Base-by-base conservation (phyloP, 495 filamentous ascomycete species). In the Aspergillus nanangensis region DNA sequence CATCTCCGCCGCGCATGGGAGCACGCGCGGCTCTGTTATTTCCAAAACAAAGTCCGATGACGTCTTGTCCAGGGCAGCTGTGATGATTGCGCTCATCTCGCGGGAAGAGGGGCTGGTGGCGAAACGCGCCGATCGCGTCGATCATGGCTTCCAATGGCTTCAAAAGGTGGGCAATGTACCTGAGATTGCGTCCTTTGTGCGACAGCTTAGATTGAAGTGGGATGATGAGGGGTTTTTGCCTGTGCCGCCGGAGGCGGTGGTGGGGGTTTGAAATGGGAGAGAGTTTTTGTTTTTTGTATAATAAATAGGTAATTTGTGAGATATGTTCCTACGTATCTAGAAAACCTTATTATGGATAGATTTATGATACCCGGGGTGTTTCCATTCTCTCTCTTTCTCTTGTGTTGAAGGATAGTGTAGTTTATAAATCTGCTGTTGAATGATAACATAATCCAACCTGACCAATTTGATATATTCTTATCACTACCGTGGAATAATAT, bases 61-160 rank as follows among this genome's bases (percentile, higher is more conserved):
- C 22, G 45, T 47, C 8, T 43, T 29, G 23, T 11, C 14, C 7
- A 14, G 25, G 7, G 56, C 62, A 3, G 44, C 39, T 0, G 39
- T 67, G 7, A 60, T 61, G 19, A 7, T 56, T 15, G 58, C 56
- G 3, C 29, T 66, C 3, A 24, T 72, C 7, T 10, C 23, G 4
- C 55, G 58, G 9, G 52, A 67, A 11, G 44, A 53, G 21, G 62
- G 59, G 1, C 5, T 55, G 2, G 9, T 22, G 7, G 14, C 19
- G 3, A 38, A 47, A 17, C 34, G 41, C 5, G 27, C 24, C 19
- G 40, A 43, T 11, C 23, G 18, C 17, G 36, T 40, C 3, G 23
- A 34, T 36, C 46, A 43, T 27, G 33, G 8, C 15, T 23, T 5
- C 13, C 10, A 33, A 19, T n/a, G 7, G 7, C 33, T 27, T 13